phyloP scores from a whole-genome alignment of 768 basidiomycete genomes.

The Amyloporia xantha region DNA sequence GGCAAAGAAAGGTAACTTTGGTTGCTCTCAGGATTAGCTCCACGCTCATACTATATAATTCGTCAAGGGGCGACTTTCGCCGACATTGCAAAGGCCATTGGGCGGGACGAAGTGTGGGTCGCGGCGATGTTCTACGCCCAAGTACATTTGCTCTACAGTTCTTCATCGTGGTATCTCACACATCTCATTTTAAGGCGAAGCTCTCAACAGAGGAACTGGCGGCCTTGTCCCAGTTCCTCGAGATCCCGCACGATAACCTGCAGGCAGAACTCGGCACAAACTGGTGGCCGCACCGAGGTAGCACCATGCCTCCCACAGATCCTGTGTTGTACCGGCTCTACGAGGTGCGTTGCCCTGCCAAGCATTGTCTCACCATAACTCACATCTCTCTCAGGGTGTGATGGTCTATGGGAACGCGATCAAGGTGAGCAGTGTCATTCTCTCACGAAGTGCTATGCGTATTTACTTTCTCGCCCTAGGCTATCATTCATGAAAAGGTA shows the following conservation, averaged over 20 bases:
- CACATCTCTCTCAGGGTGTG: constrained; percentile 39
- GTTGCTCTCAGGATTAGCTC: not conserved
- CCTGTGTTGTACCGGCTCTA: constrained; percentile 79
- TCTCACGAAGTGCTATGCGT: not conserved
- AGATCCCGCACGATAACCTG: constrained; percentile 33
- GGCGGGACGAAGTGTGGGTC: constrained; percentile 75
- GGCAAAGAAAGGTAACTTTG: constrained; percentile 47
- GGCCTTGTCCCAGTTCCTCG: constrained; percentile 45
- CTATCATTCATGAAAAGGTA: constrained; percentile 75
- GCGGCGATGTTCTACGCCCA: constrained; percentile 81
- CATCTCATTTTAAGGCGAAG: constrained; percentile 48
- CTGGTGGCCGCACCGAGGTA: constrained; percentile 74
- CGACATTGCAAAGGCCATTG: constrained; percentile 56
- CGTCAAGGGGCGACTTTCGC: constrained; percentile 59
- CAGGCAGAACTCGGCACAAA: constrained; percentile 46
- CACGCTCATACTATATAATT: not conserved
- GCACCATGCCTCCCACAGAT: constrained; percentile 67
- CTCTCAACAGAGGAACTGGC: constrained; percentile 52
- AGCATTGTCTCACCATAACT: not conserved
- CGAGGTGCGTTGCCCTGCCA: constrained; percentile 42
- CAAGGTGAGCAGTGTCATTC: constrained; percentile 39
- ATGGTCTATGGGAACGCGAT: constrained; percentile 75
- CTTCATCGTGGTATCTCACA: not conserved
- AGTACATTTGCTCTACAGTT: constrained; percentile 27
- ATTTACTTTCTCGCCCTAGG: constrained; percentile 26